phyloP scores from a whole-genome alignment of 306 rosid genomes.

The Vicia villosa region DNA sequence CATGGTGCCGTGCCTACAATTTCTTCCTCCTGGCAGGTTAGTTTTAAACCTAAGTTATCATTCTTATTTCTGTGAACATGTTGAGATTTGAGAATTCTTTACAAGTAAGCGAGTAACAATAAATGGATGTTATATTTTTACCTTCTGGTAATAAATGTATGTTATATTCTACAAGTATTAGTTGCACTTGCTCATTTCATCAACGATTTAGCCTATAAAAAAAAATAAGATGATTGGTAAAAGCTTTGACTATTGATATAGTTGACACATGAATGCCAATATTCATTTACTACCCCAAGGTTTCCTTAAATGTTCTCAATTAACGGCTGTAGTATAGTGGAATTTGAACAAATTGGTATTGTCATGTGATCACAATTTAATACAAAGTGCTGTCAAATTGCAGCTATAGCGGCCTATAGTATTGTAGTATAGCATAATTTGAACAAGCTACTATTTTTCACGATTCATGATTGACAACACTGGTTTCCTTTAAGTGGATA shows the following conservation, averaged over 20 bases:
- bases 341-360: neutral
- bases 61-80: neutral
- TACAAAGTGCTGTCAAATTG: neutral
- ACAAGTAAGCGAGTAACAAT: neutral
- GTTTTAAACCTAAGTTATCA: conserved; percentile 17
- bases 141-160: neutral
- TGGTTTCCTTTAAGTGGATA: neutral
- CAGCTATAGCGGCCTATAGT: neutral
- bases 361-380: neutral
- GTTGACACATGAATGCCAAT: neutral
- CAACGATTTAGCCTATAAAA: neutral
- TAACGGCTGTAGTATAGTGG: neutral
- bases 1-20: conserved; percentile 97
- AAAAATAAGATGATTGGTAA: conserved; percentile 10
- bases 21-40: conserved; percentile 98
- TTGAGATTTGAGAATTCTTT: conserved; percentile 14
- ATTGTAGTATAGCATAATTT: neutral
- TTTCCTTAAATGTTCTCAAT: neutral
- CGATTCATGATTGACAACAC: neutral
- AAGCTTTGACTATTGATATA: conserved; percentile 19
- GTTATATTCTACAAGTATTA: conserved; percentile 16
- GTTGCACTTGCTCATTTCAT: neutral
- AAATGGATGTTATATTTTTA: conserved; percentile 27
- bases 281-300: neutral
- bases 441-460: neutral